These are phyloP conservation scores for Austroboletus olivaceoglutinosus DNA, from an alignment of 1,284 basidiomycete genomes.

Conservation along the genomic window DNA sequence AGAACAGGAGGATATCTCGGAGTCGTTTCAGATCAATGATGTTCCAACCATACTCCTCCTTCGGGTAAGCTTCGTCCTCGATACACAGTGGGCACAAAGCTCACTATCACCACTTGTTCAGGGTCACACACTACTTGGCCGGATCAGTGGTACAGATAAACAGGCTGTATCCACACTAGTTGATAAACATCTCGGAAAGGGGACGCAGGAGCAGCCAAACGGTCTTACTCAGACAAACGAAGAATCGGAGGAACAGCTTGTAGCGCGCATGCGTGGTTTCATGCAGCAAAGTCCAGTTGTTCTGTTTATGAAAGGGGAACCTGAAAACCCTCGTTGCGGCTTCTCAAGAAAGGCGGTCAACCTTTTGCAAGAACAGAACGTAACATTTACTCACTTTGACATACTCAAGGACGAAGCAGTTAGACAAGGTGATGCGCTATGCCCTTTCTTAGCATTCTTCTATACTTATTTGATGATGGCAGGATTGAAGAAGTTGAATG, in stretches of 20 bases:
- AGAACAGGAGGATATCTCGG: constrained; percentile 81
- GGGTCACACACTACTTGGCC: constrained; percentile 88
- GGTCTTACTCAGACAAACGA: constrained; percentile 35
- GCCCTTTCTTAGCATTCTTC: constrained; percentile 15
- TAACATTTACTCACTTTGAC: constrained; percentile 84
- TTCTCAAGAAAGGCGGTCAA: constrained; percentile 89
- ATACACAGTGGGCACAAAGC: background rate
- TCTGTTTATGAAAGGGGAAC: constrained; percentile 97
- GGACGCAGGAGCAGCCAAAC: constrained; percentile 34
- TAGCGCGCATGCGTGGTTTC: constrained; percentile 57
- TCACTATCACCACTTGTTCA: constrained; percentile 29
- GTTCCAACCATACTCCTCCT: constrained; percentile 89
- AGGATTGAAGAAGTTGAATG: constrained; percentile 64
- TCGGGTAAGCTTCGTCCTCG: constrained; percentile 48
- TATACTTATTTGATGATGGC: constrained; percentile 55
- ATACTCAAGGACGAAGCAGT: constrained; percentile 78
- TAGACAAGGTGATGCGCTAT: constrained; percentile 45
- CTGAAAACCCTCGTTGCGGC: constrained; percentile 84
- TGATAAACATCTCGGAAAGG: constrained; percentile 48
- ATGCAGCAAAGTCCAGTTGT: constrained; percentile 79
- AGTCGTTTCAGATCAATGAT: constrained; percentile 90
- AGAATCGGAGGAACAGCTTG: constrained; percentile 69
- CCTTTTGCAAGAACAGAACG: constrained; percentile 79
- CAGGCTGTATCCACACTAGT: constrained; percentile 65
- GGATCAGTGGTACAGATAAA: constrained; percentile 84